Conservation (phyloP, 352 stramenopile genomes). For the Phytopythium chamaehyphon region DNA sequence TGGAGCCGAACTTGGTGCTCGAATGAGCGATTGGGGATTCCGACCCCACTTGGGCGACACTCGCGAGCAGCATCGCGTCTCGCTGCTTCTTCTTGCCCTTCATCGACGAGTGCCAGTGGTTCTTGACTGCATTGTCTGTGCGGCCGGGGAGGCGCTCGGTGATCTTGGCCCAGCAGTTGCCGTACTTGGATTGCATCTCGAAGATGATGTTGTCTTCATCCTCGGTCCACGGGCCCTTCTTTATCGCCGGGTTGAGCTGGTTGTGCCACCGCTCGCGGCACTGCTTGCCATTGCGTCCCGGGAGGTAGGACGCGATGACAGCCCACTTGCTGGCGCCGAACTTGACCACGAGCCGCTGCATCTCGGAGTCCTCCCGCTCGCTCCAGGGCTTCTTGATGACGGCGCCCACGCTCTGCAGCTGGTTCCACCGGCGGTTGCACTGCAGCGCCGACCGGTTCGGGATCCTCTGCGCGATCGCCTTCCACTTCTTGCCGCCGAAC, state of each 20-base stretch:
- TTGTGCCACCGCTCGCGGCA: slow-evolving; percentile 88
- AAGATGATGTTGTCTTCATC: slow-evolving; percentile 88
- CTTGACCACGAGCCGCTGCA: slow-evolving; percentile 51
- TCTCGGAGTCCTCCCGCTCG: slow-evolving; percentile 50
- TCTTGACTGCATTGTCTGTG: slow-evolving; percentile 98
- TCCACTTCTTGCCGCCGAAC: slow-evolving; percentile 81
- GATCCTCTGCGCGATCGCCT: slow-evolving; percentile 54
- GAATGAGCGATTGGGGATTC: neutral
- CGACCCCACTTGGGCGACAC: neutral
- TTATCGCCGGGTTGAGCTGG: slow-evolving; percentile 75
- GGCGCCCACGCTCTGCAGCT: slow-evolving; percentile 58
- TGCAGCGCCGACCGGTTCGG: slow-evolving; percentile 35
- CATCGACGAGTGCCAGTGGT: slow-evolving; percentile 92
- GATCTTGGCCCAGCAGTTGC: slow-evolving; percentile 98
- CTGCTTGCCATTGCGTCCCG: slow-evolving; percentile 84
- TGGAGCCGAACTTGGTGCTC: neutral
- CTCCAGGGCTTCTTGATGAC: slow-evolving; percentile 70
- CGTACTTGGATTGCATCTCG: slow-evolving; percentile 76
- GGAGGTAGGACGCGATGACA: slow-evolving; percentile 80
- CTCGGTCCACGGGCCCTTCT: slow-evolving; percentile 68
- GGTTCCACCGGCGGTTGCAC: slow-evolving; percentile 67
- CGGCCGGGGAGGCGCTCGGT: slow-evolving; percentile 93
- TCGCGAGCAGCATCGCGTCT: neutral
- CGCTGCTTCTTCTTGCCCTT: slow-evolving; percentile 44
- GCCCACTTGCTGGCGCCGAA: slow-evolving; percentile 73